Base-by-base conservation (phyloP, 2,329 filamentous ascomycete species). In the Scedosporium boydii region DNA sequence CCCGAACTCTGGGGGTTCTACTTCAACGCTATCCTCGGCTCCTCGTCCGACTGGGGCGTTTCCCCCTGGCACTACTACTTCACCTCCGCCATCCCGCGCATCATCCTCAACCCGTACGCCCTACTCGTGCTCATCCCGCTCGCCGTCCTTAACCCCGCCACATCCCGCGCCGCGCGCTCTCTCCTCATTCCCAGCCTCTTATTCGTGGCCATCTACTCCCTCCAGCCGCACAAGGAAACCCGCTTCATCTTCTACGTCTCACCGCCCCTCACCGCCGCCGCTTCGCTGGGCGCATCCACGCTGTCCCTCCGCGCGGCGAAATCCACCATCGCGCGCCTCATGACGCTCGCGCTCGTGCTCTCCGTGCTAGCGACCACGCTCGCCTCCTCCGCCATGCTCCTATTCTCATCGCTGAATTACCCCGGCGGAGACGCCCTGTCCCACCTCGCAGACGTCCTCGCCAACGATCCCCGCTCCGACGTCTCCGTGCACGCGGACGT, bases 161-260 rank as follows among this genome's bases (percentile, higher is more conserved):
- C 78, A 0, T 71, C 74, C 7, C 72, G 71, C 3, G 72, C 75
- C 4, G 77, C 80, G 0, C 70, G 74, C 16, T 75, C 78, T 6
- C 69, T 90, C 0, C 78, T 90, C 3, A 68, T 87, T 2, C 92
- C 95, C 0, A 82, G 84, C 9, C 67, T 96, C 1, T 73, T 83
- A 34, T 99, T 93, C 73, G 80, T 96, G 21, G 82, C 82, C 4
- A 74, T 96, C 53, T 98, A 96, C 78, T 96, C 91, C 66, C 69
- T 91, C 59, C 89, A 96, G 65, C 93, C 93, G 0, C 95, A 99
- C 77, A 99, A 99, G 73, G 95, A 99, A 76, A 89, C 92, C 72
- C 89, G 95, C 18, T 99, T 99, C 78, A 87, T 99, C 68, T 86
- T 98, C 69, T 98, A 98, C 75, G 82, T 86, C 60, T 81, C 96